Percentiles rank a stretch among this genome's conserved stretches.
Evolutionary conservation across 2,329 filamentous ascomycete species (phyloP).

Genomic region (Cladophialophora immunda): DNA sequence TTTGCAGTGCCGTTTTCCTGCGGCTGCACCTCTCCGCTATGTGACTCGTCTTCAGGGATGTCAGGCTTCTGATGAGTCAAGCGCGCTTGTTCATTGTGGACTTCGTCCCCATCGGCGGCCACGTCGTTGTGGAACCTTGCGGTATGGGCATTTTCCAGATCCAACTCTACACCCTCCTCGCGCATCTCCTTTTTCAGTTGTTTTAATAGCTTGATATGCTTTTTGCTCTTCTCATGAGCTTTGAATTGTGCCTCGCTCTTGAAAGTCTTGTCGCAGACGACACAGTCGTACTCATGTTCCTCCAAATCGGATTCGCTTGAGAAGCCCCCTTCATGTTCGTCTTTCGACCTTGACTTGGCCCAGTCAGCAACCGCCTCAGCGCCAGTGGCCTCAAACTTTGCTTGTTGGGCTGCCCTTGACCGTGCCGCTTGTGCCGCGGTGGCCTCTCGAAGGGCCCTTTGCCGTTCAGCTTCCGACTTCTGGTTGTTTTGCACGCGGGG

Average conservation of each 20-base stretch:
- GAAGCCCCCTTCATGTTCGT: conserved; percentile 59
- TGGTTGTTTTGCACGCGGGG: conserved; percentile 81
- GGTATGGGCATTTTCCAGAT: conserved; percentile 28
- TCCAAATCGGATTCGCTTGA: conserved; percentile 57
- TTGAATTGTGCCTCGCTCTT: conserved; percentile 93
- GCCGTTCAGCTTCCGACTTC: conserved; percentile 81
- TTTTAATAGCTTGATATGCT: conserved; percentile 87
- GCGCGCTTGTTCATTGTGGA: conserved; percentile 13
- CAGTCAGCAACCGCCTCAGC: conserved; percentile 70
- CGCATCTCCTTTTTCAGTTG: conserved; percentile 83
- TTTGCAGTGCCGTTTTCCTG: conserved; percentile 12
- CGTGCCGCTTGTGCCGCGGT: conserved; percentile 84
- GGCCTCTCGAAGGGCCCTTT: conserved; percentile 78
- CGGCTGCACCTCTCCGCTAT: conserved; percentile 13
- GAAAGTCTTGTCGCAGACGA: conserved; percentile 72
- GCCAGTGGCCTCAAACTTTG: conserved; percentile 64
- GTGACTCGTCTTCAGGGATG: conserved; percentile 4
- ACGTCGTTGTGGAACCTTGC: conserved; percentile 8
- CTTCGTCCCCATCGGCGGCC: conserved; percentile 36
- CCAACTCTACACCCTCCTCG: conserved; percentile 71
- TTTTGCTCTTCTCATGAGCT: conserved; percentile 95
- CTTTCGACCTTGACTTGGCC: conserved; percentile 64
- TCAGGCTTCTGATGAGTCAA: not conserved
- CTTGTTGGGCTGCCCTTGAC: conserved; percentile 80
- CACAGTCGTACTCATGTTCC: conserved; percentile 68